Evolutionary conservation across 495 filamentous ascomycete genomes (phyloP).

Genomic region (Filosporella fistucella): DNA sequence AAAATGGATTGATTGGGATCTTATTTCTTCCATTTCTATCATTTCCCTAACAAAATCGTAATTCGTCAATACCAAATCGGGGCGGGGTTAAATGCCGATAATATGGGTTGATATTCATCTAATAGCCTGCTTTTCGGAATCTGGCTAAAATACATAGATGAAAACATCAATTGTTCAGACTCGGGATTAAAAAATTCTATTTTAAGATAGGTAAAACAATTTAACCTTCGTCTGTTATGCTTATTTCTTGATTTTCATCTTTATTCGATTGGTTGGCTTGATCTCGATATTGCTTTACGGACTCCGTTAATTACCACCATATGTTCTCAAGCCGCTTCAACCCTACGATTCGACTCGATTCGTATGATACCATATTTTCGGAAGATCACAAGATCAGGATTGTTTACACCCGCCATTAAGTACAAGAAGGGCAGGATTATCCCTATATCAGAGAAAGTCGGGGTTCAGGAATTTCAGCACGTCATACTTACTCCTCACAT

Average conservation of each 20-base stretch:
- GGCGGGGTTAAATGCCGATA: not conserved
- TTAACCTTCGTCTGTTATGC: slow-evolving; percentile 8
- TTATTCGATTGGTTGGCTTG: slow-evolving; percentile 14
- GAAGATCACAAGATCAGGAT: slow-evolving; percentile 12
- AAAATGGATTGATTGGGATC: too few relatives aligned
- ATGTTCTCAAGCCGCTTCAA: slow-evolving; percentile 1
- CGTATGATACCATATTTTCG: slow-evolving; percentile 7
- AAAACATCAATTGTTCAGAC: slow-evolving; percentile 3
- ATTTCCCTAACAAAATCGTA: too few relatives aligned
- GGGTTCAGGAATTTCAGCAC: not conserved
- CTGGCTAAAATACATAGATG: slow-evolving; percentile 20
- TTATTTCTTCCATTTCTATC: too few relatives aligned
- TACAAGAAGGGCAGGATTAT: slow-evolving; percentile 15
- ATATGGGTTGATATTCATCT: slow-evolving; percentile 8
- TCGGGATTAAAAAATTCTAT: slow-evolving; percentile 5
- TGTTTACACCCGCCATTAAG: not conserved
- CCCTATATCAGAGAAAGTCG: too few relatives aligned
- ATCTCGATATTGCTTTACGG: too few relatives aligned
- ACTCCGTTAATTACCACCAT: too few relatives aligned
- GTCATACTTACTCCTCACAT: not conserved
- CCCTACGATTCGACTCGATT: not conserved
- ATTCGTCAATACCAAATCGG: too few relatives aligned
- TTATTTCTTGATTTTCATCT: slow-evolving; percentile 17
- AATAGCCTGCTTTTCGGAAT: slow-evolving; percentile 20
- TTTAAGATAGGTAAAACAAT: not conserved